These are phyloP conservation scores for Cladophialophora exuberans DNA, from an alignment of 2,329 filamentous ascomycete genomes.

Conservation along the genomic window DNA sequence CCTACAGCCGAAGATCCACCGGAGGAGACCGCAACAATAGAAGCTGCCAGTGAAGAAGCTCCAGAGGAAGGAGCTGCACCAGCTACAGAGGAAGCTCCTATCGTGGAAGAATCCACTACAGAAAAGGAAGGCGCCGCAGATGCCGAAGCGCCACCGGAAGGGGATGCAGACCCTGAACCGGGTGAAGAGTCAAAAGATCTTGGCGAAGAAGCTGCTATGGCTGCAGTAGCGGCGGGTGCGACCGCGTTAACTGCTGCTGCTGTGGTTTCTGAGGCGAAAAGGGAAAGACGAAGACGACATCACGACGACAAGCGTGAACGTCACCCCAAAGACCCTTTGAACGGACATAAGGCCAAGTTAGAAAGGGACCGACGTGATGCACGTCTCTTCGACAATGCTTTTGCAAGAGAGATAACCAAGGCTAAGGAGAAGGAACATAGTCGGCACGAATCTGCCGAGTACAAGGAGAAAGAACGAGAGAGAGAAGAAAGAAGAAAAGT, in stretches of 20 bases:
- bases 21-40: not conserved
- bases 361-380: constrained; percentile 37
- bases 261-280: constrained; percentile 7
- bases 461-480: constrained; percentile 27
- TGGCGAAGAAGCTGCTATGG: not conserved
- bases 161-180: not conserved
- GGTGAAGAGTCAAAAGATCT: not conserved
- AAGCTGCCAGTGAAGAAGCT: not conserved
- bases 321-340: constrained; percentile 20
- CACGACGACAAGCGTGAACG: constrained; percentile 20
- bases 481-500: constrained; percentile 22
- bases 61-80: constrained; percentile 16
- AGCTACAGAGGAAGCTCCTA: constrained; percentile 20
- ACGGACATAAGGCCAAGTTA: constrained; percentile 37
- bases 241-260: constrained; percentile 22
- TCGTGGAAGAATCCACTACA: constrained; percentile 7
- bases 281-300: constrained; percentile 26
- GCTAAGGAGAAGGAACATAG: constrained; percentile 37
- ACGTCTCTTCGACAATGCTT: constrained; percentile 38
- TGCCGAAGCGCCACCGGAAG: constrained; percentile 1
- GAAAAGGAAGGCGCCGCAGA: constrained; percentile 1
- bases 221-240: not conserved
- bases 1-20: constrained; percentile 30
- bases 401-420: constrained; percentile 34
- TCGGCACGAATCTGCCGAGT: constrained; percentile 28